Percentiles rank a stretch among this genome's conserved stretches.
These are phyloP conservation scores for Pyrrhoderma noxium DNA, from an alignment of 1,284 basidiomycete genomes.

Conservation along the genomic window DNA sequence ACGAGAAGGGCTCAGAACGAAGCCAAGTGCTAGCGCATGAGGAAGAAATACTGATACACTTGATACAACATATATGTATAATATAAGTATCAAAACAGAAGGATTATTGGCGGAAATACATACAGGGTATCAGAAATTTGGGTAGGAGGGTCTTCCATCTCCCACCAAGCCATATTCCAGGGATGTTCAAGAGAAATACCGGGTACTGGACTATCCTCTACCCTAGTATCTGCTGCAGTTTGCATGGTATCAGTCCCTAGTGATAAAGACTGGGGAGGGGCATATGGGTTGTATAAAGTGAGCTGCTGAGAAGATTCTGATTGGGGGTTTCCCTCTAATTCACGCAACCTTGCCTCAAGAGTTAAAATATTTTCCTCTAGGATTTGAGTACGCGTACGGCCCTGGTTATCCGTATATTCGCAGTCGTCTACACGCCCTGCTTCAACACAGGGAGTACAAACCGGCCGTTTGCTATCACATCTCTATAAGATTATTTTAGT, in stretches of 20 bases:
- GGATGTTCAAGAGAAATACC: background rate
- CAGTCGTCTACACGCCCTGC: conserved; percentile 32
- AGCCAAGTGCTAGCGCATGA: conserved; percentile 24
- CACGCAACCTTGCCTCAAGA: conserved; percentile 30
- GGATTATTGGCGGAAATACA: conserved; percentile 6
- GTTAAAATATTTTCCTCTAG: conserved; percentile 33
- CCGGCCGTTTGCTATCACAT: conserved; percentile 35
- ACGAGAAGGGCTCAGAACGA: conserved; percentile 29
- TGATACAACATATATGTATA: background rate
- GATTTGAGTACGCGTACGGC: conserved; percentile 29
- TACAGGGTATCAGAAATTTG: conserved; percentile 21
- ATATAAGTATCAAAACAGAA: background rate
- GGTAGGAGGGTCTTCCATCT: conserved; percentile 19
- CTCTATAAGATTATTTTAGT: conserved; percentile 25
- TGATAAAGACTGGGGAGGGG: conserved; percentile 2
- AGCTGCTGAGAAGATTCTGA: conserved; percentile 22
- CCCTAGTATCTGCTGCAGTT: background rate
- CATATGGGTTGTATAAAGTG: conserved; percentile 29
- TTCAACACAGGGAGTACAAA: conserved; percentile 32
- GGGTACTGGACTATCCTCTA: background rate
- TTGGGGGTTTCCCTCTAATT: conserved; percentile 31
- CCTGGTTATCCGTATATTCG: conserved; percentile 34
- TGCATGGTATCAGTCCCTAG: too few relatives aligned
- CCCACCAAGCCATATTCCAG: conserved; percentile 15
- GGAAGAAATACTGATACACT: conserved; percentile 23